Base-by-base conservation (phyloP, 208 protist species). In the Angomonas deanei region DNA sequence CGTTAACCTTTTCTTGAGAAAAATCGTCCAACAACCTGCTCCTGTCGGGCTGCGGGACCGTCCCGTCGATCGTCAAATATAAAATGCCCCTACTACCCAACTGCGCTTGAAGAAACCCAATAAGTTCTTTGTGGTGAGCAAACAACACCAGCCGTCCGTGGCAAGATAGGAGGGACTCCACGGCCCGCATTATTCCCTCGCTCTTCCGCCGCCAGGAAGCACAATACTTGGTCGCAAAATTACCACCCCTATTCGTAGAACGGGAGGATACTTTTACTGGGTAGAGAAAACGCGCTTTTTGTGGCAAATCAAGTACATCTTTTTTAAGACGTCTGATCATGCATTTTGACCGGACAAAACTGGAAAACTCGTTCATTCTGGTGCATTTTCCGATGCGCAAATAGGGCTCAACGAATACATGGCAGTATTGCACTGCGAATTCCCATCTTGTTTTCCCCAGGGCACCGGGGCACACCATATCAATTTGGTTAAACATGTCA, bases 401-500 rank as follows among this genome's bases (percentile, higher is more conserved):
- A 62, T 83, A 86, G 6, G 88, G 88, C 15, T 74, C 64, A 10
- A 90, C 64, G 15, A 46, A 62, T 21, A 82, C 55, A 24, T 66
- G 62, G 68, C 80, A 86, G 71, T 90, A 94, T 23, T 77, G 80
- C 39, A 91, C 31, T 1, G 84, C 84, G 61, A 94, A 91, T 15
- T 94, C 73, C 68, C 65, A 86, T 19, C 84, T 70, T 8, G 65
- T 76, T 0, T 46, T 2, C 21, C 84, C 88, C 27, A 94, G 59
- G 39, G 84, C 30, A n/a, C 82, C 82, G 33, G 77, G 72, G 2
- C 52, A 64, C 17, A 94, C 46, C 24, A 68, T 80, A 65, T 91
- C 80, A 4, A 91, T 39, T 63, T 91, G 83, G 58, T 89, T 91
- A 67, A 71, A 94, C 63, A 94, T 72, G 61, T 87, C 82, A 69